Conservation (phyloP, 2,329 filamentous ascomycete genomes). For the Ascochyta koolunga region DNA sequence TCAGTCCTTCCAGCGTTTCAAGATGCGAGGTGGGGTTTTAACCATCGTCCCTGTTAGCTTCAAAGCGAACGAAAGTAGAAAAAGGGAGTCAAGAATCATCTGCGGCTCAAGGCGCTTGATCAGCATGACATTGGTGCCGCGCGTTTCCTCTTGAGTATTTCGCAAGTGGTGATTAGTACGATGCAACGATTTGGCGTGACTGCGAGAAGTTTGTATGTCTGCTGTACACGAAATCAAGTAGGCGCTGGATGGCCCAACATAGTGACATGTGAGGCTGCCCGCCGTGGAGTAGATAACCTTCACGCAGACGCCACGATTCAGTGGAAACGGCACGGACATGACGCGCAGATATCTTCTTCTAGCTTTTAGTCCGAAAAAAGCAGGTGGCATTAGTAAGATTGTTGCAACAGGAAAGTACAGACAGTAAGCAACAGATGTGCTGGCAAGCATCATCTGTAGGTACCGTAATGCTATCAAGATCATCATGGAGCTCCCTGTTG, state of each 20-base stretch:
- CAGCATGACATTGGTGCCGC: no score
- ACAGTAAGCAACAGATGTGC: background rate
- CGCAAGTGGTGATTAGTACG: no score
- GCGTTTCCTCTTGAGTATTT: no score
- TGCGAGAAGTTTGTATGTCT: background rate
- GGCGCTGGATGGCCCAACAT: background rate
- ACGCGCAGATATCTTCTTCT: background rate
- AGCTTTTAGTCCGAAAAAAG: background rate
- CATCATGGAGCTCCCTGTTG: background rate
- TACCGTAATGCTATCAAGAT: slow-evolving; percentile 5
- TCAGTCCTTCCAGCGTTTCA: background rate
- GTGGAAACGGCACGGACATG: slow-evolving; percentile 1
- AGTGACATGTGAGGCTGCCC: background rate
- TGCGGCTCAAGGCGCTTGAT: no score
- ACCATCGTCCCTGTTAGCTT: no score
- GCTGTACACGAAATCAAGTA: background rate
- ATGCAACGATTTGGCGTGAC: background rate
- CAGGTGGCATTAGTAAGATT: background rate
- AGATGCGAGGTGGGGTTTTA: background rate
- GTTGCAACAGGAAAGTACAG: background rate
- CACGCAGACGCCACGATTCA: slow-evolving; percentile 3
- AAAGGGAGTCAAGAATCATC: no score
- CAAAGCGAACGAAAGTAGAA: no score
- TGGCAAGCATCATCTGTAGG: background rate
- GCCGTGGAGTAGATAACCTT: background rate